These are phyloP conservation scores for Sarocladium strictum DNA, from an alignment of 2,329 filamentous ascomycete genomes.

Conservation along the genomic window DNA sequence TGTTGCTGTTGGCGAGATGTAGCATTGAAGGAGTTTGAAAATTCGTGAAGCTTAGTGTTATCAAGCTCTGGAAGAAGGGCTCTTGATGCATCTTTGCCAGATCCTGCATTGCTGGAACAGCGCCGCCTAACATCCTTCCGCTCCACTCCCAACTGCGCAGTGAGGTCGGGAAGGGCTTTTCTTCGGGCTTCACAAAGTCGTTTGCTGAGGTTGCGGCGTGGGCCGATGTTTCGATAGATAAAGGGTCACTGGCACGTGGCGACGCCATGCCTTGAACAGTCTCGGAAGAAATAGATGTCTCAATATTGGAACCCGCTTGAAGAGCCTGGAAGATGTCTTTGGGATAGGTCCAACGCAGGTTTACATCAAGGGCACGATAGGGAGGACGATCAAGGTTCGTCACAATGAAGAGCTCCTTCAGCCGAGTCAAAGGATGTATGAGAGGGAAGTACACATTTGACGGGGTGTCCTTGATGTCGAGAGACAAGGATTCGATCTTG, in stretches of 20 bases:
- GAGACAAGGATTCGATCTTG: constrained; percentile 64
- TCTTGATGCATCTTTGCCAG: constrained; percentile 47
- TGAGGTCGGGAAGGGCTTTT: constrained; percentile 19
- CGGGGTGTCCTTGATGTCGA: constrained; percentile 54
- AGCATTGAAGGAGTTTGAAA: constrained; percentile 50
- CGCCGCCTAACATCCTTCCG: constrained; percentile 42
- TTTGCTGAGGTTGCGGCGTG: neutral
- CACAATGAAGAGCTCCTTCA: constrained; percentile 66
- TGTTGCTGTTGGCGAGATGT: constrained; percentile 2
- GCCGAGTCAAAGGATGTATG: constrained; percentile 57
- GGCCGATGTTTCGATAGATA: neutral
- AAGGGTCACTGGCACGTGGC: neutral
- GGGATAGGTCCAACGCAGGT: constrained; percentile 65
- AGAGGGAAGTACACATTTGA: constrained; percentile 38
- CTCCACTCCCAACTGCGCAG: constrained; percentile 51
- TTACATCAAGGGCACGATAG: constrained; percentile 51
- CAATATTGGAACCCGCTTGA: constrained; percentile 14
- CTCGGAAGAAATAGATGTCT: neutral
- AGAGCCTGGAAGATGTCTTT: constrained; percentile 59
- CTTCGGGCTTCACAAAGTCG: constrained; percentile 12
- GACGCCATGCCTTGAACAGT: neutral
- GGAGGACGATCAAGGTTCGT: constrained; percentile 64
- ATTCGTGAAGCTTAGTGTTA: constrained; percentile 55
- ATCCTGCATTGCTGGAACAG: constrained; percentile 39
- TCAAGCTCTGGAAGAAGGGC: constrained; percentile 49